A percentile compares a stretch with the other conserved stretches of the same genome.
Conservation (phyloP, 176 grass and related monocot species). For the Rhynchospora pubera region DNA sequence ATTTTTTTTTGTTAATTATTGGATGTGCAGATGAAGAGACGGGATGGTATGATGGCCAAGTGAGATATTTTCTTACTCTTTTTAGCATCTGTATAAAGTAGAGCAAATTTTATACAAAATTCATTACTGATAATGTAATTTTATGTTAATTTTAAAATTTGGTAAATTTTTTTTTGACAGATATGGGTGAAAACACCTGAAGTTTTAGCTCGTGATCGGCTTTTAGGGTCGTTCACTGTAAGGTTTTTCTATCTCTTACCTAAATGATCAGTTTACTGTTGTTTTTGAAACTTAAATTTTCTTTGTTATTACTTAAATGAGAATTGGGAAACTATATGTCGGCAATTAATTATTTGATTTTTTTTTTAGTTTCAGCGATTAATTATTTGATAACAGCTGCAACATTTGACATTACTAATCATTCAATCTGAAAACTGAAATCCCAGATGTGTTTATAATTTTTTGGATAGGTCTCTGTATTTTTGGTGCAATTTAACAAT, state of each 20-base stretch:
- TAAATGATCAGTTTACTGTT: not conserved
- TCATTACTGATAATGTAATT: not conserved
- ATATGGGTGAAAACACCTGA: conserved; percentile 98
- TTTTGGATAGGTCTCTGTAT: not conserved
- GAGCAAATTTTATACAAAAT: not conserved
- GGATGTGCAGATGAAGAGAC: conserved; percentile 80
- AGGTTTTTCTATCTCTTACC: conserved; percentile 25
- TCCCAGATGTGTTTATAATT: not conserved
- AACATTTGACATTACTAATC: not conserved
- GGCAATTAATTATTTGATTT: not conserved
- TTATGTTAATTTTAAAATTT: not conserved
- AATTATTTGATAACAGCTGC: not conserved
- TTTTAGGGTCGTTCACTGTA: conserved; percentile 94
- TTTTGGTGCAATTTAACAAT: not conserved
- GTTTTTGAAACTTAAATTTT: not conserved
- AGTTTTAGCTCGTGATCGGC: conserved; percentile 86
- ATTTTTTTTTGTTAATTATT: not conserved
- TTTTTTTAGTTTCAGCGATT: too few relatives aligned
- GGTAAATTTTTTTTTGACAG: conserved; percentile 28
- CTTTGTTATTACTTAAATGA: not conserved
- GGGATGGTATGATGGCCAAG: conserved; percentile 97
- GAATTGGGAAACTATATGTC: not conserved
- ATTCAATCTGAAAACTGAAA: not conserved
- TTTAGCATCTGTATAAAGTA: not conserved
- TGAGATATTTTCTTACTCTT: conserved; percentile 26